Evolutionary conservation across 768 basidiomycete genomes (phyloP), one percentile per base, ranked within the genome.

Genomic region (Guyanaporus albipodus): DNA sequence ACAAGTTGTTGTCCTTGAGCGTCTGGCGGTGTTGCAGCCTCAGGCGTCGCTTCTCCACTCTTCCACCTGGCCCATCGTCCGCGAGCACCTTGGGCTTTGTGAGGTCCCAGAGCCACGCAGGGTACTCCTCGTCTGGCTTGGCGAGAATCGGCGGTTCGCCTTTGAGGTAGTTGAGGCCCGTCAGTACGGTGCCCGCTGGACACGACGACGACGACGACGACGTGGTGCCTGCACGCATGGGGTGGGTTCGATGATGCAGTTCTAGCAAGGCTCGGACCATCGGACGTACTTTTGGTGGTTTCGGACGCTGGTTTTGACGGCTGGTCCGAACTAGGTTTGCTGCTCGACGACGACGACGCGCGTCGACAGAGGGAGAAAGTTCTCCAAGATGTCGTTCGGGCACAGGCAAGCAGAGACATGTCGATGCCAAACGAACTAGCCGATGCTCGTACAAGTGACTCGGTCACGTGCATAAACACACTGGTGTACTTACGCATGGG

Each of bases 81-180:
- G 75, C 75, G 44, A 76, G 70, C 33, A 74, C 73, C 58, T 77
- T 78, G 5, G 82, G 76, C 49, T 81, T 66, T 17, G 89, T 68
- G 31, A 91, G 60, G 12, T 75, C 82, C 93, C 93, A 96, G 32
- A 96, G 64, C 93, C 93, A 96, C 7, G 78, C 64, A 4, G 93
- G 93, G 63, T 96, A 95, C 55, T 83, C 81, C 35, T 87, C 84
- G 64, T 96, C 93, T 0, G 86, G 71, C 10, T 76, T 67, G 2
- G 93, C 88, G 19, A 89, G 63, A 0, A 94, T 80, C 6, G 88
- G 82, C 0, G 78, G 69, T 59, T 93, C 87, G 42, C 79, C 83
- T 65, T 95, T 95, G 43, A 91, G 73, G 58, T 89, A 91, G 57
- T 87, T 84, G 6, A 88, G 60, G 3, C 91, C 92, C n/a, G 72